Percentiles rank a stretch among this genome's conserved stretches.
phyloP scores from a whole-genome alignment of 2,329 filamentous ascomycete species.

The Graphium sp. region DNA sequence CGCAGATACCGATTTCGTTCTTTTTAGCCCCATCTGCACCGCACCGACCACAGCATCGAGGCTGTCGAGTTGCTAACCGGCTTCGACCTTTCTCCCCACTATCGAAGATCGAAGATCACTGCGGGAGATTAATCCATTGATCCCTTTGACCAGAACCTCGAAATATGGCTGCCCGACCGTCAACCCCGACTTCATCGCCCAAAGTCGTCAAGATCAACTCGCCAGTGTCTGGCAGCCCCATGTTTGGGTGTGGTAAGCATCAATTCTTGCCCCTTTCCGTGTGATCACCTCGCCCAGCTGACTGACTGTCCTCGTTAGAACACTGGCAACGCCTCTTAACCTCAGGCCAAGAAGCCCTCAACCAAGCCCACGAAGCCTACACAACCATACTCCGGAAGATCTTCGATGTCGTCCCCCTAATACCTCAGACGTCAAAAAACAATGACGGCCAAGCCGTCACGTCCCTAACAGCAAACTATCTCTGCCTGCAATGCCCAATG shows the following conservation, averaged over 20 bases:
- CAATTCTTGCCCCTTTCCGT: neutral
- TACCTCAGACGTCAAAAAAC: slow-evolving; percentile 47
- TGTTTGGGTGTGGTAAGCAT: slow-evolving; percentile 46
- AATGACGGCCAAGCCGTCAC: slow-evolving; percentile 39
- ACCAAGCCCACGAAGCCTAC: slow-evolving; percentile 55
- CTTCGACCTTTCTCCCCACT: too few relatives aligned
- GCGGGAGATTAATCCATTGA: too few relatives aligned
- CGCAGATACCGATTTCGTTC: too few relatives aligned
- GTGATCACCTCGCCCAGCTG: neutral
- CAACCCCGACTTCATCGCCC: slow-evolving; percentile 29
- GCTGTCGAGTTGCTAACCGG: too few relatives aligned
- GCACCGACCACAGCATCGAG: too few relatives aligned
- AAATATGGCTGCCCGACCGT: slow-evolving; percentile 30
- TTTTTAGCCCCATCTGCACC: too few relatives aligned
- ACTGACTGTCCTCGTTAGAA: slow-evolving; percentile 25
- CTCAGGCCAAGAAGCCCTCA: slow-evolving; percentile 44
- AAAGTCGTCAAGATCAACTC: slow-evolving; percentile 44
- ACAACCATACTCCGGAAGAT: slow-evolving; percentile 54
- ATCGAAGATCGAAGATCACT: too few relatives aligned
- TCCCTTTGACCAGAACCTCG: too few relatives aligned
- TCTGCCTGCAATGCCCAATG: slow-evolving; percentile 57
- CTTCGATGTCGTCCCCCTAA: slow-evolving; percentile 43
- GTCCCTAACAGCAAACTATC: slow-evolving; percentile 49
- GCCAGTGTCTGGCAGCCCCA: slow-evolving; percentile 37
- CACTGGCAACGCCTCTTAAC: slow-evolving; percentile 54